Base-by-base conservation (phyloP, 768 basidiomycete genomes). In the Leccinum rimulosum region DNA sequence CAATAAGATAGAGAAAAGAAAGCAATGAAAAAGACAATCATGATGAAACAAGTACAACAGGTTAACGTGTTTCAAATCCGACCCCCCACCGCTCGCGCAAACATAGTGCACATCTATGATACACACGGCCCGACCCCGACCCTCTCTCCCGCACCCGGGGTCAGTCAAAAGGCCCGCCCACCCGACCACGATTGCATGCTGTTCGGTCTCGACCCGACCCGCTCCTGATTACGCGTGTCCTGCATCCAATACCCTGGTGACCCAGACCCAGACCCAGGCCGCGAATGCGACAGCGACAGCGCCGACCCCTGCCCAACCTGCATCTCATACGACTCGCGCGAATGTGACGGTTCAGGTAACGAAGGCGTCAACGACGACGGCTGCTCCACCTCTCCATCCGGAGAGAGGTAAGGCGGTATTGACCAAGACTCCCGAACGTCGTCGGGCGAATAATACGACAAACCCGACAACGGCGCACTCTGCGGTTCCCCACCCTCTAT, bases 391-490 rank as follows among this genome's bases (percentile, higher is more conserved):
- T 82, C 80, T 7, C 81, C 82, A 36, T 75, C 66, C 2, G 83
- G 64, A 56, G 77, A 77, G 54, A 70, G 76, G 68, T 81, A 82
- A 61, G 72, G 79, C 3, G 86, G 83, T 47, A 83, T 68, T 0
- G 88, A 87, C 5, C 88, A 88, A 12, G 84, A 79, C 4, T 77
- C 66, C 2, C 80, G 76, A 71, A 86, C 68, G 69, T 82, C 70
- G 54, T 71, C 74, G 61, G 75, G 67, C 59, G 89, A 88, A 68
- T 91, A 72, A 66, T 88, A 89, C 17, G 90, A 90, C 9, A 73
- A 72, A 25, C 74, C 31, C 0, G 50, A 50, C 22, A 30, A 17
- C 17, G 30, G 22, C 50, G 30, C 14, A n/a, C 50, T 15, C 10
- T 3, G 28, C 19, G 10, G 9, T 3, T 79, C 80, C 15, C 52